Base-by-base conservation (phyloP, 768 basidiomycete genomes). In the Coprinopsis sp. region DNA sequence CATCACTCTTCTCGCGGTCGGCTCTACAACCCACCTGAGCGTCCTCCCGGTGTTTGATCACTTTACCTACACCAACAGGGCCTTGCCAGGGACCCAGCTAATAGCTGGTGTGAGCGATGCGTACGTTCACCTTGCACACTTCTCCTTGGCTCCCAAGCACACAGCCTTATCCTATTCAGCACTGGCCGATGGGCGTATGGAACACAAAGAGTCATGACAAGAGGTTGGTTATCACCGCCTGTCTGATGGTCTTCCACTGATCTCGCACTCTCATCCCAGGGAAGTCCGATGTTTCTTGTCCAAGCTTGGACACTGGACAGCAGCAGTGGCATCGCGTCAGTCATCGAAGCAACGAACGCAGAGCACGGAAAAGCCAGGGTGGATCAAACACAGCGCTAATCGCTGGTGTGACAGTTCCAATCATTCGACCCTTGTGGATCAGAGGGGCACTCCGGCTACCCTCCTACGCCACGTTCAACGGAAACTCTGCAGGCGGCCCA, bases 41-140 rank as follows among this genome's bases (percentile, higher is more conserved):
- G 56, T 76, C 44, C 64, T 59, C 3, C 48, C 57, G 1, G 58
- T 57, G 1, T 70, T 70, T 46, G 63, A 73, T 48, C 51, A 49
- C 1, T 69, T 72, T 44, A 71, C 72, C 0, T 74, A 60, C 49
- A 73, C 72, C 39, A 68, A 75, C 49, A 63, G 70, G 5, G 71
- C 68, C 4, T 56, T 60, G 37, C 68, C 73, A 3, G 51, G 51
- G n/a, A 52, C 55, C 5, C 56, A 57, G 28, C 51, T 78, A 31
- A 8, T 31, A 8, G 30, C 13, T 12, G 6, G 7, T 36, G 14
- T 36, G 8, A 19, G 34, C 8, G 34, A 18, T 18, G 14, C 21
- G 7, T 8, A 18, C 6, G 14, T 36, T 8, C 21, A 8, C 16
- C 21, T 36, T 12, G 21, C 13, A 8, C 8, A 8, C 21, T 36